phyloP scores from a whole-genome alignment of 2,329 filamentous ascomycete species.

The Cytospora mali region DNA sequence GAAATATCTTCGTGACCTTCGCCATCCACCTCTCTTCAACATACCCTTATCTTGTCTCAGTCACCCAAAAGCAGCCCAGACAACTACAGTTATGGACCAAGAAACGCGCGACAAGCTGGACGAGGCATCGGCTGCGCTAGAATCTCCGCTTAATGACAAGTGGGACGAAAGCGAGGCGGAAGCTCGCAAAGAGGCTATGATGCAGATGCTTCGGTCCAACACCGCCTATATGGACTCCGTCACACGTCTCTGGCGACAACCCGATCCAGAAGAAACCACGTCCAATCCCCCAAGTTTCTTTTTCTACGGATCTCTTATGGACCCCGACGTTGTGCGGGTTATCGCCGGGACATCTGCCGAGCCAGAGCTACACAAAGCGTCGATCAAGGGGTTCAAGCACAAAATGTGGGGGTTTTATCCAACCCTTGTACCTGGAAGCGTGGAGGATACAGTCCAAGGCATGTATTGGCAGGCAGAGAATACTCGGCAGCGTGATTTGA shows the following conservation, averaged over 20 bases:
- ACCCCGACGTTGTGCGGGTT: neutral
- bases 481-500: neutral
- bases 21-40: too few relatives aligned
- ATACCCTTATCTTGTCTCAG: too few relatives aligned
- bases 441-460: neutral
- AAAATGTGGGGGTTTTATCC: slow-evolving; percentile 14
- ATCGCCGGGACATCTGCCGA: neutral
- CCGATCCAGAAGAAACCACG: neutral
- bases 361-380: neutral
- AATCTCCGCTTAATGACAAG: too few relatives aligned
- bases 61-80: too few relatives aligned
- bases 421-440: neutral
- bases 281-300: slow-evolving; percentile 3
- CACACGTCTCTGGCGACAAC: neutral
- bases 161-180: too few relatives aligned
- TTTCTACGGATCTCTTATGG: slow-evolving; percentile 15
- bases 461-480: slow-evolving; percentile 11
- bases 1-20: too few relatives aligned
- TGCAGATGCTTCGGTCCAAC: neutral
- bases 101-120: too few relatives aligned
- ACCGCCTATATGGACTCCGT: slow-evolving; percentile 1
- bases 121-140: too few relatives aligned
- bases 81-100: too few relatives aligned
- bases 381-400: neutral
- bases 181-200: slow-evolving; percentile 1